Base-by-base conservation (phyloP, 495 filamentous ascomycete species). In the Tuber magnatum region DNA sequence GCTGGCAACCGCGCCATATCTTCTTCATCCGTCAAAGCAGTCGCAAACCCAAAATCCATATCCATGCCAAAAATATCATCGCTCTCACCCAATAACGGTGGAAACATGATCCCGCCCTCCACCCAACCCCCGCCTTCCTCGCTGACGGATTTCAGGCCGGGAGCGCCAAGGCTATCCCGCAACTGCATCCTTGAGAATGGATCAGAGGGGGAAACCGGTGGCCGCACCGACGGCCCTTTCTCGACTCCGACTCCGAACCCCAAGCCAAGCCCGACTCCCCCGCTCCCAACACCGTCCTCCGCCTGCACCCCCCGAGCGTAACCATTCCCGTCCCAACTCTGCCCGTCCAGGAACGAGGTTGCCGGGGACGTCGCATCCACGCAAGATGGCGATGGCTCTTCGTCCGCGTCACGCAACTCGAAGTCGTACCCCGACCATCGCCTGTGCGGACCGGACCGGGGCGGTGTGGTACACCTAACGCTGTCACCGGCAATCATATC, bases 31-130 rank as follows among this genome's bases (percentile, higher is more conserved):
- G 48, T 69, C 32, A 65, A 71, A 76, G 70, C 7, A 40, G 39
- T 40, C 7, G 39, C 10, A 40, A 40, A 35, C 69, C 38, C 48
- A 24, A 68, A 24, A 71, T 75, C n/a, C 39, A 44, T 42, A 71
- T 79, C 78, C 70, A 75, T 76, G 32, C 14, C 70, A 73, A 75
- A 61, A 48, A 76, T 73, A 78, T 70, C 42, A 78, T 70, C 42
- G 35, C 20, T 69, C 40, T 35, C 68, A 38, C 41, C 43, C 28
- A 24, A 22, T 56, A 51, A 43, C 24, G 43, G 48, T 71, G 76
- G 51, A 71, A 77, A 72, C 56, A 73, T 48, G 41, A 69, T 35
- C 41, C 32, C 46, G 71, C 43, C 56, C 22, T 28, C 42, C 28
- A 0, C 16, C 61, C 6, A 43, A 61, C 61, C 20, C 68, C 28